Evolutionary conservation across 2,329 filamentous ascomycete species (phyloP).

Genomic region (Xylaria sp.): DNA sequence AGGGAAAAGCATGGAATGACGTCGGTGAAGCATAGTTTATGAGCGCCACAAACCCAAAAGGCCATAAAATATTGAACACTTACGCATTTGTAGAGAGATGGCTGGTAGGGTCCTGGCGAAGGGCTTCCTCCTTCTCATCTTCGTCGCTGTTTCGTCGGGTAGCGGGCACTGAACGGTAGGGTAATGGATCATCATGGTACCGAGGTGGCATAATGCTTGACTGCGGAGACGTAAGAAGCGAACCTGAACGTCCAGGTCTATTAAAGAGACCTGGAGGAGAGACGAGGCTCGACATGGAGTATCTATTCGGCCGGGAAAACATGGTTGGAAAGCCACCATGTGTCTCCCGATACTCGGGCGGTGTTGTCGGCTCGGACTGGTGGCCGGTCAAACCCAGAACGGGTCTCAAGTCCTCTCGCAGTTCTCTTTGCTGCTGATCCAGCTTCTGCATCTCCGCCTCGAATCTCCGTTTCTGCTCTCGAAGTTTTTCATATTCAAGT

Average conservation of each 20-base stretch:
- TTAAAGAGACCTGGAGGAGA: constrained; percentile 81
- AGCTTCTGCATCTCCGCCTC: constrained; percentile 92
- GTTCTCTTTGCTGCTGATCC: constrained; percentile 84
- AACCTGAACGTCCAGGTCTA: constrained; percentile 79
- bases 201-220: constrained; percentile 67
- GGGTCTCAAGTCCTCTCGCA: constrained; percentile 79
- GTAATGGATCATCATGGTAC: constrained; percentile 72
- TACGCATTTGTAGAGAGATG: constrained; percentile 82
- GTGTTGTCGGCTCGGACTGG: constrained; percentile 94
- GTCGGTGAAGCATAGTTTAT: constrained; percentile 6
- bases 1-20: background rate
- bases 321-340: constrained; percentile 77
- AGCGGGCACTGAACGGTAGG: constrained; percentile 85
- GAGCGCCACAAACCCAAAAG: background rate
- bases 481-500: constrained; percentile 88
- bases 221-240: constrained; percentile 82
- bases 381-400: constrained; percentile 70
- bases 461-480: constrained; percentile 88
- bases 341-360: constrained; percentile 87
- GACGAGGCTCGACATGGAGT: constrained; percentile 87
- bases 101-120: constrained; percentile 74
- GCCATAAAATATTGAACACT: constrained; percentile 57
- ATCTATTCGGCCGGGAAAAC: constrained; percentile 85
- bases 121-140: constrained; percentile 83
- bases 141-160: constrained; percentile 92